Conservation (phyloP, 2,329 filamentous ascomycete genomes). For the Fusarium odoratissimum region DNA sequence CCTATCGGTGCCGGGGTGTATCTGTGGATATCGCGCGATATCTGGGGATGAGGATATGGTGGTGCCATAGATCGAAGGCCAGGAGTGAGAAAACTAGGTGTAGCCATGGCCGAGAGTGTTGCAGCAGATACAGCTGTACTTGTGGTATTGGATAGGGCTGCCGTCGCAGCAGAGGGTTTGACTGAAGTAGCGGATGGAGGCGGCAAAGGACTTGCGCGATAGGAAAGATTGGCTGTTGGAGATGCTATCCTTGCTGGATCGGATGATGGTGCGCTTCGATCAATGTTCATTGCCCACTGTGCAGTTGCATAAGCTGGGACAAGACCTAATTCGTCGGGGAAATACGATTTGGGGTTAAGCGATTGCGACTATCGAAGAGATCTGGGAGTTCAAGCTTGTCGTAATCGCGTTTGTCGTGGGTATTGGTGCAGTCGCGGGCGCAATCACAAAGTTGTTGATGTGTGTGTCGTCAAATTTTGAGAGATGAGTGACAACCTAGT, state of each 20-base stretch:
- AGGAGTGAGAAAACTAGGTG: constrained; percentile 55
- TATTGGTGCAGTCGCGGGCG: constrained; percentile 20
- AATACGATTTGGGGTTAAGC: constrained; percentile 28
- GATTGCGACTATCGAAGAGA: constrained; percentile 41
- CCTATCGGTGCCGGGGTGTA: constrained; percentile 55
- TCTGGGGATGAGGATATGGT: constrained; percentile 49
- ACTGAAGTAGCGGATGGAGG: constrained; percentile 40
- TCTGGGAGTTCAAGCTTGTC: constrained; percentile 25
- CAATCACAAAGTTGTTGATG: neutral
- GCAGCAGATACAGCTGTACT: constrained; percentile 3
- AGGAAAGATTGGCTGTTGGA: constrained; percentile 41
- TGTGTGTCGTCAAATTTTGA: neutral
- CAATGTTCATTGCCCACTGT: constrained; percentile 47
- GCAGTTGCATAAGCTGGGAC: constrained; percentile 45
- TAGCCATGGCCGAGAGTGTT: constrained; percentile 54
- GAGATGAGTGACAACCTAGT: neutral
- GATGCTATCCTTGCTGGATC: constrained; percentile 44
- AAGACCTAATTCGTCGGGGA: constrained; percentile 32
- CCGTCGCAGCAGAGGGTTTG: neutral
- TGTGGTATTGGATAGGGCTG: constrained; percentile 2
- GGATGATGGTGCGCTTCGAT: constrained; percentile 27
- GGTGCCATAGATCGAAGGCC: constrained; percentile 53
- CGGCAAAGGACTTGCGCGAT: constrained; percentile 49
- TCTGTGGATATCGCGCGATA: constrained; percentile 54
- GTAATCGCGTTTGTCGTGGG: constrained; percentile 32